Percentiles rank a stretch among this genome's conserved stretches.
These are phyloP conservation scores for Zygosaccharomyces gambellarensis DNA, from an alignment of 805 yeast genomes.

Conservation along the genomic window DNA sequence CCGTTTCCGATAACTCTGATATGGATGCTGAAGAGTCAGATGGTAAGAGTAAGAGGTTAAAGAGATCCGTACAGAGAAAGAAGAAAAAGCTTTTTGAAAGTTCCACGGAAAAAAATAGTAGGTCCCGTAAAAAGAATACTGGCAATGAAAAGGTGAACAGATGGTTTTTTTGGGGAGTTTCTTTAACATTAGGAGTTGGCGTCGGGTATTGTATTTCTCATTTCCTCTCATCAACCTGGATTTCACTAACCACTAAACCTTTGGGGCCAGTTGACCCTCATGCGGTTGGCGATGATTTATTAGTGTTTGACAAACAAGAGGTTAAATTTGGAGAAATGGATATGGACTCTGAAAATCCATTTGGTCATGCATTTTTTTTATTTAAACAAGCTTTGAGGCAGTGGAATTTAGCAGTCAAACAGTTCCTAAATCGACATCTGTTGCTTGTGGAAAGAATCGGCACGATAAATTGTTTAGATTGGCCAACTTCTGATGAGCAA, in stretches of 20 bases:
- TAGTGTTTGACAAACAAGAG: slow-evolving; percentile 13
- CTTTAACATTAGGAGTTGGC: slow-evolving; percentile 31
- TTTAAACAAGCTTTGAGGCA: slow-evolving; percentile 19
- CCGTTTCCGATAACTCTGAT: slow-evolving; percentile 14
- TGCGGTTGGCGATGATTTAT: slow-evolving; percentile 6
- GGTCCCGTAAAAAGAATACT: slow-evolving; percentile 6
- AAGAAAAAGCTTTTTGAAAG: slow-evolving; percentile 6
- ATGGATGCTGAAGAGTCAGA: slow-evolving; percentile 12
- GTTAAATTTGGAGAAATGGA: slow-evolving; percentile 8
- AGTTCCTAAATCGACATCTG: slow-evolving; percentile 14
- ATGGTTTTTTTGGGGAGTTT: slow-evolving; percentile 27
- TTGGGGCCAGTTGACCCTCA: slow-evolving; percentile 10
- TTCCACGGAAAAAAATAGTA: slow-evolving; percentile 6
- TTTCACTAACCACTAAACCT: slow-evolving; percentile 10
- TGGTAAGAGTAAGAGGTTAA: slow-evolving; percentile 3
- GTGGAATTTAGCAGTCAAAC: slow-evolving; percentile 18
- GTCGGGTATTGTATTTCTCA: slow-evolving; percentile 29
- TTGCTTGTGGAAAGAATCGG: slow-evolving; percentile 9
- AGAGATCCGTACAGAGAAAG: slow-evolving; percentile 9
- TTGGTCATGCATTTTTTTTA: slow-evolving; percentile 16
- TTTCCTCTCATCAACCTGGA: slow-evolving; percentile 16
- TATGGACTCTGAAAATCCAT: slow-evolving; percentile 12
- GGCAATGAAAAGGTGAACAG: slow-evolving; percentile 11
- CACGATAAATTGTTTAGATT: slow-evolving; percentile 7
- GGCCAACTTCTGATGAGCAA: slow-evolving; percentile 12